Conservation (phyloP, 257 asterid genomes). For the Plectranthus barbatus region DNA sequence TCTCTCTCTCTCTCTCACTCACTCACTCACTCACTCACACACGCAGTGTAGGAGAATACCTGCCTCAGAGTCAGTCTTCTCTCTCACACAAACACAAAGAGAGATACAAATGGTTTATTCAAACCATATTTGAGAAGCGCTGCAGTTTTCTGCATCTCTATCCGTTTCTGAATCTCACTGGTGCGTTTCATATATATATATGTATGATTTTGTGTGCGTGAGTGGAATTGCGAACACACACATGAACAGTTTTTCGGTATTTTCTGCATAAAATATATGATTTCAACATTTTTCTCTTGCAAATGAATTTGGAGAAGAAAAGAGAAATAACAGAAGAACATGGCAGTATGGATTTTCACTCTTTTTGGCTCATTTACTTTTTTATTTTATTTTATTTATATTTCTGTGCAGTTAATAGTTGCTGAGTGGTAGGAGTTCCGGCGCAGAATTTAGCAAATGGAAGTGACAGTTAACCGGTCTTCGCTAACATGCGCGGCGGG, state of each 20-base stretch:
- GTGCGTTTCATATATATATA: slow-evolving; percentile 1
- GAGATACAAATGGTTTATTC: neutral
- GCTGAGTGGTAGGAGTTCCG: neutral
- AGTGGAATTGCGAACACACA: neutral
- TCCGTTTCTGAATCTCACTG: neutral
- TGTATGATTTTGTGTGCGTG: too few relatives aligned
- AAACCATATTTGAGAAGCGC: slow-evolving; percentile 8
- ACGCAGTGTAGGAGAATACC: slow-evolving; percentile 7
- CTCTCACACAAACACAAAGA: slow-evolving; percentile 6
- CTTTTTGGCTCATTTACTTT: neutral
- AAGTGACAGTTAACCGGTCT: slow-evolving; percentile 30
- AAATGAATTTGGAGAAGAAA: too few relatives aligned
- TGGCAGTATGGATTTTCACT: neutral
- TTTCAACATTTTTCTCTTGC: neutral
- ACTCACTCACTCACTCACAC: neutral
- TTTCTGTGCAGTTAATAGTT: slow-evolving; percentile 22
- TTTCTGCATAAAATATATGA: neutral
- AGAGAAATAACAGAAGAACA: neutral
- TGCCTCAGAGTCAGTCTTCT: slow-evolving; percentile 16
- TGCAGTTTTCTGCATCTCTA: neutral
- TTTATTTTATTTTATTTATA: neutral
- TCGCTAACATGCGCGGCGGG: slow-evolving; percentile 51
- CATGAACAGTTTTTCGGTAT: too few relatives aligned
- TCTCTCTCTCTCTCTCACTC: slow-evolving; percentile 4
- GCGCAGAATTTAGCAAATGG: slow-evolving; percentile 33